These are phyloP conservation scores for Periglandula ipomoeae DNA, from an alignment of 2,329 filamentous ascomycete genomes.

Conservation along the genomic window DNA sequence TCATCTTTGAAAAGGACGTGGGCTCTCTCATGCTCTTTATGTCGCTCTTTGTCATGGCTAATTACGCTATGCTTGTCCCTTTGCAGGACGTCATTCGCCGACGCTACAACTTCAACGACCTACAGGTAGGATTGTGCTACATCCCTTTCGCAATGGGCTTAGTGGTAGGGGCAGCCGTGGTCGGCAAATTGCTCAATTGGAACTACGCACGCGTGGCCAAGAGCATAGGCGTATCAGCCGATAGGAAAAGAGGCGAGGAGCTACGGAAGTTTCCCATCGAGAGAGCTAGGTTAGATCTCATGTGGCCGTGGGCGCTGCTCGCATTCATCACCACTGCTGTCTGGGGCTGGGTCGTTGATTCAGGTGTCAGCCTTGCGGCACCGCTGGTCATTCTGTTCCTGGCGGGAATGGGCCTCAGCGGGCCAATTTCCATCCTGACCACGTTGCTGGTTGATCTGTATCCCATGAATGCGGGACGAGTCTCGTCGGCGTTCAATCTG, in stretches of 20 bases:
- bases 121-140: conserved; percentile 34
- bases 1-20: conserved; percentile 25
- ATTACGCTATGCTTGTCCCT: conserved; percentile 23
- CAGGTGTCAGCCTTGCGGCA: conserved; percentile 27
- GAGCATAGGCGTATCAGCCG: conserved; percentile 37
- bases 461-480: conserved; percentile 29
- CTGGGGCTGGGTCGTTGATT: conserved; percentile 34
- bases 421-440: conserved; percentile 30
- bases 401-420: conserved; percentile 25
- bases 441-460: conserved; percentile 35
- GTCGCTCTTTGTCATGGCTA: conserved; percentile 25
- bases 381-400: conserved; percentile 32
- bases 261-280: conserved; percentile 27
- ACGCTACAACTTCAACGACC: conserved; percentile 23
- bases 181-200: conserved; percentile 48
- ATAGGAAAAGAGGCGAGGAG: conserved; percentile 32
- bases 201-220: conserved; percentile 48
- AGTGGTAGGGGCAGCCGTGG: conserved; percentile 23
- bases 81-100: conserved; percentile 23
- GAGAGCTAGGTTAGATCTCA: conserved; percentile 26
- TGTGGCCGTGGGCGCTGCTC: conserved; percentile 31
- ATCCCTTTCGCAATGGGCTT: conserved; percentile 29
- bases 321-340: conserved; percentile 30
- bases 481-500: conserved; percentile 33
- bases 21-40: conserved; percentile 24